Percentiles rank a stretch among this genome's conserved stretches.
phyloP scores from a whole-genome alignment of 306 rosid genomes.

The Ziziphus jujuba region DNA sequence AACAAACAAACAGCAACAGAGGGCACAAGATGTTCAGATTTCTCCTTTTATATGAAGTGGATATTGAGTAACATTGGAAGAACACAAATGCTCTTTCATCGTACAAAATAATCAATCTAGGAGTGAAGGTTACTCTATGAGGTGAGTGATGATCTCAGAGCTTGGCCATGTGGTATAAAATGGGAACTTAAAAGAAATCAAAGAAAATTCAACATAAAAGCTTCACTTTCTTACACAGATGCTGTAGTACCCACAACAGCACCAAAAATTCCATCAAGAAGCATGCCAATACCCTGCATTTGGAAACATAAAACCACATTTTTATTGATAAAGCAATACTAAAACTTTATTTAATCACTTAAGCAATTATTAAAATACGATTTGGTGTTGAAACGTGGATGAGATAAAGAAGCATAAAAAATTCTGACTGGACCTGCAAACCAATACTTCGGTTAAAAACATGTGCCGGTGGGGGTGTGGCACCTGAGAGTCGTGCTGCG shows the following conservation, averaged over 20 bases:
- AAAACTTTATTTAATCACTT: constrained; percentile 13
- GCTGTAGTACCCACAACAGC: constrained; percentile 74
- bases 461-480: constrained; percentile 87
- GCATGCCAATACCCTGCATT: constrained; percentile 76
- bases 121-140: too few species aligned
- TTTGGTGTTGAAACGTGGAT: not conserved
- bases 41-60: too few species aligned
- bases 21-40: too few species aligned
- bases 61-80: too few species aligned
- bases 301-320: constrained; percentile 15
- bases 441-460: constrained; percentile 86
- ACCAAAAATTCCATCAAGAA: constrained; percentile 87
- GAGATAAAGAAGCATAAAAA: not conserved
- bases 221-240: constrained; percentile 72
- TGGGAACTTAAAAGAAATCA: too few species aligned
- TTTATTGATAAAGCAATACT: constrained; percentile 5
- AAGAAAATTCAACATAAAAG: not conserved
- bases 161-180: too few species aligned
- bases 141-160: too few species aligned
- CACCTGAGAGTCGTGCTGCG: constrained; percentile 97
- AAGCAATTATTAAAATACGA: constrained; percentile 6
- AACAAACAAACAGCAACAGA: too few species aligned
- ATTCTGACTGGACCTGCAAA: constrained; percentile 55
- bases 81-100: too few species aligned
- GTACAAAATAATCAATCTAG: too few species aligned